Conservation (phyloP, 1,139 yeast species). For the Debaryomyces sp. region DNA sequence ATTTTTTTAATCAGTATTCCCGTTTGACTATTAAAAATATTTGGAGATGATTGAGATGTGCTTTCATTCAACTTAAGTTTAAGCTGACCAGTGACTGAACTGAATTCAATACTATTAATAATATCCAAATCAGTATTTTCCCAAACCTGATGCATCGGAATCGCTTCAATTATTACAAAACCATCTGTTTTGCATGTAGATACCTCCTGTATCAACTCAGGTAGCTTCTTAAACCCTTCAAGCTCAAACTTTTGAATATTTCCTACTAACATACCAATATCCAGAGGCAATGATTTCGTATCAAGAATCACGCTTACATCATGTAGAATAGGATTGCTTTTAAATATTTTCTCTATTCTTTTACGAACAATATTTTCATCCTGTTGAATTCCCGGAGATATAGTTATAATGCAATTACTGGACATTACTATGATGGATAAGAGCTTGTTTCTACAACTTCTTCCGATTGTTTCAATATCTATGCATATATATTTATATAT, state of each 20-base stretch:
- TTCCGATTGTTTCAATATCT: neutral
- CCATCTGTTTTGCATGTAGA: neutral
- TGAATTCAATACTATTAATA: conserved; percentile 3
- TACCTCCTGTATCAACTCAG: neutral
- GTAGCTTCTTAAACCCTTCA: neutral
- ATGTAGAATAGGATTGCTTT: neutral
- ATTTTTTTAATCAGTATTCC: conserved; percentile 14
- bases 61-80: conserved; percentile 12
- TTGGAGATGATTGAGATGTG: conserved; percentile 18
- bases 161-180: conserved; percentile 2
- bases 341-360: neutral
- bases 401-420: neutral
- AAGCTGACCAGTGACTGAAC: neutral
- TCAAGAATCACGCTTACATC: conserved; percentile 1
- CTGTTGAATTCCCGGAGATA: neutral
- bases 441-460: neutral
- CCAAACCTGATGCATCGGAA: neutral
- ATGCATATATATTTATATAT: neutral
- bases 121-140: neutral
- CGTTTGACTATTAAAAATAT: conserved; percentile 9
- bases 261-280: neutral
- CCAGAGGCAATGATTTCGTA: neutral
- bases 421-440: neutral
- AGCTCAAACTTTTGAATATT: neutral
- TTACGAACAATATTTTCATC: neutral